Evolutionary conservation across 495 filamentous ascomycete genomes (phyloP).

Genomic region (Neurospora sp.): DNA sequence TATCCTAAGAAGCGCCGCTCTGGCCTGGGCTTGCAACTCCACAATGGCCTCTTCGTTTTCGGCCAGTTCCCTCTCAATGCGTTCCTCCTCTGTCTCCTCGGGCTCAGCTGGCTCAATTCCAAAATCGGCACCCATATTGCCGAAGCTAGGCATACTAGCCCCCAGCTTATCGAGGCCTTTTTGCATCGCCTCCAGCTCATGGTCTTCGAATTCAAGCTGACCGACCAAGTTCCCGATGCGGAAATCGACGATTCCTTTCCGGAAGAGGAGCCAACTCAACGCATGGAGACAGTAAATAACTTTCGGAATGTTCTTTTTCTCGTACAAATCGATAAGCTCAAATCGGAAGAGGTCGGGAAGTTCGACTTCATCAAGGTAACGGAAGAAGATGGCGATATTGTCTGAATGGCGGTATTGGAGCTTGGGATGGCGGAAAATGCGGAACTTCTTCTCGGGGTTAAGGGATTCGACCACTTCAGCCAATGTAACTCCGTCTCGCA

Average conservation of each 20-base stretch:
- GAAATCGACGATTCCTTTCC: slow-evolving; percentile 89
- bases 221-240: slow-evolving; percentile 97
- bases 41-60: slow-evolving; percentile 61
- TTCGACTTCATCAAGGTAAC: slow-evolving; percentile 85
- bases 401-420: slow-evolving; percentile 95
- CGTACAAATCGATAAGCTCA: slow-evolving; percentile 95
- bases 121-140: slow-evolving; percentile 92
- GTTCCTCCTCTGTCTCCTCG: slow-evolving; percentile 78
- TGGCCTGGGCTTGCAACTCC: slow-evolving; percentile 81
- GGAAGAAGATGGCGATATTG: slow-evolving; percentile 91
- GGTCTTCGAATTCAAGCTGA: slow-evolving; percentile 93
- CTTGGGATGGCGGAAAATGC: slow-evolving; percentile 75
- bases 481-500: slow-evolving; percentile 88
- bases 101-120: slow-evolving; percentile 64
- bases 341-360: slow-evolving; percentile 97
- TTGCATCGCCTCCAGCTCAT: slow-evolving; percentile 92
- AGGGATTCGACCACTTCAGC: slow-evolving; percentile 94
- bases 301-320: slow-evolving; percentile 99
- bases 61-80: slow-evolving; percentile 72
- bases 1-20: slow-evolving; percentile 69
- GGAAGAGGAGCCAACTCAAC: slow-evolving; percentile 86
- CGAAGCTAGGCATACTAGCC: slow-evolving; percentile 93
- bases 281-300: slow-evolving; percentile 99
- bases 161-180: slow-evolving; percentile 94
- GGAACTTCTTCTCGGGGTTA: slow-evolving; percentile 58